Base-by-base conservation (phyloP, 2,329 filamentous ascomycete species). In the Penicillium thymicola region DNA sequence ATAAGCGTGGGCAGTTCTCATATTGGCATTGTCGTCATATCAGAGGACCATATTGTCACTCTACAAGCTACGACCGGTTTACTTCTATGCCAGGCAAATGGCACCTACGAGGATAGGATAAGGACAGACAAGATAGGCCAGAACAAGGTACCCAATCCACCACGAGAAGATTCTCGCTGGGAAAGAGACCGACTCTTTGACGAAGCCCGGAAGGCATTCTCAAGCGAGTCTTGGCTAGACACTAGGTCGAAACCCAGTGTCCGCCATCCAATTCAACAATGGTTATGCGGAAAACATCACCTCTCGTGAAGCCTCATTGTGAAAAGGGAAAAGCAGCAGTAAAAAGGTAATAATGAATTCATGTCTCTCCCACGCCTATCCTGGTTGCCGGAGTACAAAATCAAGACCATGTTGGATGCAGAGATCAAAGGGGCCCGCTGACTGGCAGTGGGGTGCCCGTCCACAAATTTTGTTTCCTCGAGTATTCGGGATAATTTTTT, bases 241-340 rank as follows among this genome's bases (percentile, higher is more conserved):
- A 59, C 41, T 34, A 47, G 55, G 55, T 53, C 42, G 42, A 38
- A 57, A 50, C 58, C 59, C 41, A 54, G 46, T 54, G 53, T 48
- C 59, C 60, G 58, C 60, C 66, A 71, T 60, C 64, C 68, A 69
- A 72, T 72, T 77, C 78, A 80, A 70, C 78, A 81, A 82, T 82
- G 80, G 79, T 82, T 82, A 79, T 78, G 74, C 80, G 80, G 80
- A 76, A 74, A 69, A 65, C 74, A 75, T 78, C 80, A 82, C 80
- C 79, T 75, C 70, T 75, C 70, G 80, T 82, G 81, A 81, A 78
- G 79, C 80, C 80, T 79, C 80, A 82, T 82, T 81, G 78, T 77
- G 73, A 72, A 73, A 71, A 77, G 74, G 76, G 72, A 74, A 78
- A 53, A 56, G 50, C 55, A 50, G 45, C 51, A 57, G 55, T 53